These are phyloP conservation scores for Cordyceps tenuipes DNA, from an alignment of 2,329 filamentous ascomycete genomes.

Conservation along the genomic window DNA sequence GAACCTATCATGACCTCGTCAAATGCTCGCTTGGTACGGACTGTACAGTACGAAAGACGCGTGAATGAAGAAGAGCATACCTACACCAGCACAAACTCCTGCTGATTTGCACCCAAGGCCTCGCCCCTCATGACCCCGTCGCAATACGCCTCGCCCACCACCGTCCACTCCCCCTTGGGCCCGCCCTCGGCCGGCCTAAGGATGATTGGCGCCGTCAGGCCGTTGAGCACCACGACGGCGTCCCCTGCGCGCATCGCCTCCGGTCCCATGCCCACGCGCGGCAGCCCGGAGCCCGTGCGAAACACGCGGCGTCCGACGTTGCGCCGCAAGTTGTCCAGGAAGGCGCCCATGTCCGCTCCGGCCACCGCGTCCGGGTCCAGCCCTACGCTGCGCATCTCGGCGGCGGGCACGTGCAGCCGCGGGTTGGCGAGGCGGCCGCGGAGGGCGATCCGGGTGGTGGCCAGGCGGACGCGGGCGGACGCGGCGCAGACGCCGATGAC, in stretches of 20 bases:
- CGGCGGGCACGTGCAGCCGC: background rate
- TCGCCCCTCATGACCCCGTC: slow-evolving; percentile 28
- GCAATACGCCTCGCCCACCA: slow-evolving; percentile 26
- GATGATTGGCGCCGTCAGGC: slow-evolving; percentile 22
- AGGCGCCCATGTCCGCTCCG: slow-evolving; percentile 9
- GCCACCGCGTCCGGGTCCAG: background rate
- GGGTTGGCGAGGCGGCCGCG: background rate
- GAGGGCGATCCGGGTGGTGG: background rate
- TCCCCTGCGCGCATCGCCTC: slow-evolving; percentile 18
- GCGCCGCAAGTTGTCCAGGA: slow-evolving; percentile 15
- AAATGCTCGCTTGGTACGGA: background rate
- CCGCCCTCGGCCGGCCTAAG: slow-evolving; percentile 13
- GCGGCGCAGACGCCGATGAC: slow-evolving; percentile 12
- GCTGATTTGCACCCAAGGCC: slow-evolving; percentile 12
- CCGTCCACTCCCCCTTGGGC: slow-evolving; percentile 16
- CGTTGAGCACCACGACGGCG: slow-evolving; percentile 21
- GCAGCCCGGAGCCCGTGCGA: slow-evolving; percentile 19
- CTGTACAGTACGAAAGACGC: too few species aligned
- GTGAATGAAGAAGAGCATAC: background rate
- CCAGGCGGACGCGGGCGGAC: slow-evolving; percentile 3
- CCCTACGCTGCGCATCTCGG: background rate
- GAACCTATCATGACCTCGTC: background rate
- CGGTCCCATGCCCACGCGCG: slow-evolving; percentile 23
- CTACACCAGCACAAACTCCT: slow-evolving; percentile 2
- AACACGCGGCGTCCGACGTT: slow-evolving; percentile 19